These are phyloP conservation scores for Exophiala xenobiotica DNA, from an alignment of 2,329 filamentous ascomycete genomes.

Conservation along the genomic window DNA sequence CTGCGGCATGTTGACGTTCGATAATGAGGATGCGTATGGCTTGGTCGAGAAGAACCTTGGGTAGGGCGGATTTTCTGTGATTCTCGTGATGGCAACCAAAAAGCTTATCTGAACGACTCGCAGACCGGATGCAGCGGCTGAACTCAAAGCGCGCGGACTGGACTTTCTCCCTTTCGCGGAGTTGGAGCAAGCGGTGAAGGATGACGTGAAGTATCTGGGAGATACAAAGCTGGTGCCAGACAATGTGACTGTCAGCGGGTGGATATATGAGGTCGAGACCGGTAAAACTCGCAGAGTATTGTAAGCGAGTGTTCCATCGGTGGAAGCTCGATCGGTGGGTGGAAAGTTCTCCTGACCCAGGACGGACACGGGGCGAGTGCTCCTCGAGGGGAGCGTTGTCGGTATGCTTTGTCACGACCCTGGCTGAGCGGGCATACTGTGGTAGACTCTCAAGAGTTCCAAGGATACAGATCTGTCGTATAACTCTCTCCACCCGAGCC, in stretches of 20 bases:
- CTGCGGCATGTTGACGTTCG: slow-evolving; percentile 71
- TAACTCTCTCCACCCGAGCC: background rate
- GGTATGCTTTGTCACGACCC: too few relatives aligned
- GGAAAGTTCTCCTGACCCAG: too few relatives aligned
- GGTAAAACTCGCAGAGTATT: slow-evolving; percentile 59
- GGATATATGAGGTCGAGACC: slow-evolving; percentile 76
- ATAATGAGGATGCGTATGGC: slow-evolving; percentile 56
- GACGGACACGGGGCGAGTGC: too few relatives aligned
- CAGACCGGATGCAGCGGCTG: slow-evolving; percentile 25
- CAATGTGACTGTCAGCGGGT: slow-evolving; percentile 64
- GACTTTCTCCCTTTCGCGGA: slow-evolving; percentile 68
- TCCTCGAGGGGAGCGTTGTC: too few relatives aligned
- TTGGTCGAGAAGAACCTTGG: slow-evolving; percentile 62
- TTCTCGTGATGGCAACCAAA: background rate
- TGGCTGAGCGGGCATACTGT: too few relatives aligned
- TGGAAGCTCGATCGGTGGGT: too few relatives aligned
- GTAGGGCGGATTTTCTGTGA: slow-evolving; percentile 29
- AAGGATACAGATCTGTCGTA: background rate
- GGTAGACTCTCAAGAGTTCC: background rate
- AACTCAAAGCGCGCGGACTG: slow-evolving; percentile 37
- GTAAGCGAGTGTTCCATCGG: too few relatives aligned
- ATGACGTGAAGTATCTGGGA: slow-evolving; percentile 66
- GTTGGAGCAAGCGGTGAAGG: slow-evolving; percentile 61
- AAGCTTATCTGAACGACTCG: background rate
- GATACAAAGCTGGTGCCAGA: slow-evolving; percentile 59